These are phyloP conservation scores for Periconia sp. DNA, from an alignment of 2,329 filamentous ascomycete species.

Conservation along the genomic window DNA sequence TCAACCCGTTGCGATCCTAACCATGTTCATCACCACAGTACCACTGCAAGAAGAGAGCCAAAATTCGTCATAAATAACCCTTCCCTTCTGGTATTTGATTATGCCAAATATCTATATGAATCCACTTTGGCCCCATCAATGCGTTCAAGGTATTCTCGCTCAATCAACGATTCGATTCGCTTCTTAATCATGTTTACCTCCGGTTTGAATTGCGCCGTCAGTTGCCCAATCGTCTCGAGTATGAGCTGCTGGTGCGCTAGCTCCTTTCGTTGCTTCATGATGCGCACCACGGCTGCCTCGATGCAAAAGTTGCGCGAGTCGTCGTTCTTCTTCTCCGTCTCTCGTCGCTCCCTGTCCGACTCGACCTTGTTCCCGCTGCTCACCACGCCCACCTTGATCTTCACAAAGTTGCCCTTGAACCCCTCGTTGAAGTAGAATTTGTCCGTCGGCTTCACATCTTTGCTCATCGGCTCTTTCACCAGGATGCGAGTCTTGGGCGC, in stretches of 20 bases:
- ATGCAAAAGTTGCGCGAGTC: slow-evolving; percentile 70
- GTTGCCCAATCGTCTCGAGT: slow-evolving; percentile 70
- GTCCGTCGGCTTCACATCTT: slow-evolving; percentile 75
- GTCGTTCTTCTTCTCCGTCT: slow-evolving; percentile 75
- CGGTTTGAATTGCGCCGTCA: slow-evolving; percentile 70
- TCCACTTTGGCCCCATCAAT: slow-evolving; percentile 65
- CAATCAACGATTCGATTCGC: slow-evolving; percentile 76
- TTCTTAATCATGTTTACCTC: slow-evolving; percentile 78
- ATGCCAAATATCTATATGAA: slow-evolving; percentile 73
- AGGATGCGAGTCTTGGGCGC: slow-evolving; percentile 82
- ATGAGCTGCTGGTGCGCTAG: slow-evolving; percentile 70
- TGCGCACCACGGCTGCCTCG: slow-evolving; percentile 76
- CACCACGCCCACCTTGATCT: slow-evolving; percentile 87
- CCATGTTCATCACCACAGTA: no score
- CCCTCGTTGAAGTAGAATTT: slow-evolving; percentile 78
- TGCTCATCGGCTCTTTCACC: slow-evolving; percentile 76
- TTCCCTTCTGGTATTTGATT: no score
- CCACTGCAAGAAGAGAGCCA: no score
- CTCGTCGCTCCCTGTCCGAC: slow-evolving; percentile 65
- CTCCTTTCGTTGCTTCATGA: slow-evolving; percentile 82
- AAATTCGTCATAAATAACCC: no score
- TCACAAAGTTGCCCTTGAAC: slow-evolving; percentile 80
- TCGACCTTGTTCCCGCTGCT: slow-evolving; percentile 82
- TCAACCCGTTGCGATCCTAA: no score
- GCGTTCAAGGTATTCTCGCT: slow-evolving; percentile 76